A percentile compares a stretch with the other conserved stretches of the same genome.
Conservation (phyloP, 441 rosid species). For the Raphanus hybrid region DNA sequence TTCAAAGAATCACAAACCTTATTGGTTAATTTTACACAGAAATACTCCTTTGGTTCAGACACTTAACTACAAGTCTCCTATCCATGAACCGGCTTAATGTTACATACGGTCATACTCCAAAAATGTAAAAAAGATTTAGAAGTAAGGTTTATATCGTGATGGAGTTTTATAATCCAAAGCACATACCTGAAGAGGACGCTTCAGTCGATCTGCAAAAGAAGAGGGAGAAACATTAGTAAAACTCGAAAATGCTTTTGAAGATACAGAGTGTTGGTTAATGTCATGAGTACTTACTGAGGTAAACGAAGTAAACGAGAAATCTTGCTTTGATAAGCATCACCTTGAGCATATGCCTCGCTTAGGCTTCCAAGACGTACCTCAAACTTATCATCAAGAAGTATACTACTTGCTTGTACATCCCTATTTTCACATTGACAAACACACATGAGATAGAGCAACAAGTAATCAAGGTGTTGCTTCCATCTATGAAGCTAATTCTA, state of each 20-base stretch:
- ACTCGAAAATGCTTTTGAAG: no score
- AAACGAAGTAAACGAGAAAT: conserved; percentile 77
- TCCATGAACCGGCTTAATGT: not conserved
- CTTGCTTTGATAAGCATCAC: conserved; percentile 77
- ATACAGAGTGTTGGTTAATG: not conserved
- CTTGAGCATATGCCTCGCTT: conserved; percentile 79
- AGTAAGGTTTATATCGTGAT: not conserved
- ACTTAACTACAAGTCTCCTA: not conserved
- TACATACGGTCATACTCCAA: not conserved
- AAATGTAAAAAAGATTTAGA: no score
- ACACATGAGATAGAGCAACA: conserved; percentile 14
- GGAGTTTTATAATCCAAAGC: conserved; percentile 14
- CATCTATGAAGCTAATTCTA: conserved; percentile 2
- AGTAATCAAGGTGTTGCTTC: not conserved
- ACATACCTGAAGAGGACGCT: conserved; percentile 69
- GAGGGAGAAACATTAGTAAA: conserved; percentile 31
- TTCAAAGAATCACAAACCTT: not conserved
- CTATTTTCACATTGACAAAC: conserved; percentile 46
- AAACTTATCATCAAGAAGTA: conserved; percentile 96
- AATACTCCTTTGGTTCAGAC: not conserved
- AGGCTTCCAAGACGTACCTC: conserved; percentile 97
- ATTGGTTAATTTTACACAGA: not conserved
- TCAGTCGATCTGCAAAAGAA: conserved; percentile 70
- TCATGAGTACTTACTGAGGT: conserved; percentile 73
- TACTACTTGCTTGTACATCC: conserved; percentile 98